Evolutionary conservation across 2,329 filamentous ascomycete species (phyloP).

Genomic region (Aspergillus brunneoviolaceus): DNA sequence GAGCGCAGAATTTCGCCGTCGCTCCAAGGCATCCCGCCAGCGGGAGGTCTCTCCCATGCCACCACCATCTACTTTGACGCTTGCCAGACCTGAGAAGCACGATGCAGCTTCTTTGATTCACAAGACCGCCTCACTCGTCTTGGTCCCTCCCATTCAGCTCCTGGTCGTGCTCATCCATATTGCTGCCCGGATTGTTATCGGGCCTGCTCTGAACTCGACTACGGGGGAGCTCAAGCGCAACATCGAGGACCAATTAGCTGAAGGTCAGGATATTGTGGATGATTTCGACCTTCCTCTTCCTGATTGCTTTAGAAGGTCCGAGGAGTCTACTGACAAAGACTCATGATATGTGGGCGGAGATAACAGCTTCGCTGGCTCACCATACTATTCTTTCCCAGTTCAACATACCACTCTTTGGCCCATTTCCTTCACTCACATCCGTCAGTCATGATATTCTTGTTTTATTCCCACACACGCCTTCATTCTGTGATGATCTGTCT

Average conservation of each 20-base stretch:
- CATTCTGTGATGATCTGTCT: background rate
- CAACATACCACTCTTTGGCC: slow-evolving; percentile 12
- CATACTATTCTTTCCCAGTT: background rate
- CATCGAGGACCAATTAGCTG: slow-evolving; percentile 16
- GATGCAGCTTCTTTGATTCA: slow-evolving; percentile 67
- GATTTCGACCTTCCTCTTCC: slow-evolving; percentile 42
- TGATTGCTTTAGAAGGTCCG: slow-evolving; percentile 18
- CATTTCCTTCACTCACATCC: background rate
- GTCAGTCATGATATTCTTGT: background rate
- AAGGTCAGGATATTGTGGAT: slow-evolving; percentile 33
- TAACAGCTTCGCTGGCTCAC: background rate
- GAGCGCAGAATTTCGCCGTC: slow-evolving; percentile 48
- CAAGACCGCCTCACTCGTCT: slow-evolving; percentile 72
- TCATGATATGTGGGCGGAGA: background rate
- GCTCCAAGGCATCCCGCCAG: slow-evolving; percentile 56
- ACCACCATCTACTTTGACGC: slow-evolving; percentile 63
- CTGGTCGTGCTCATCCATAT: slow-evolving; percentile 78
- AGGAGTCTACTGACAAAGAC: slow-evolving; percentile 9
- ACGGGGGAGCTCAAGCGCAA: slow-evolving; percentile 18
- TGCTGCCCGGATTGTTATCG: slow-evolving; percentile 67
- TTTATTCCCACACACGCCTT: slow-evolving; percentile 14
- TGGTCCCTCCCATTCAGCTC: slow-evolving; percentile 78
- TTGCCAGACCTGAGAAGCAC: slow-evolving; percentile 50
- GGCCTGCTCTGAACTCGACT: slow-evolving; percentile 26
- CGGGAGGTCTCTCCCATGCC: slow-evolving; percentile 67